Evolutionary conservation across 2,329 filamentous ascomycete species (phyloP), one percentile per base, ranked within the genome.

Genomic region (Chlorencoelia australis): DNA sequence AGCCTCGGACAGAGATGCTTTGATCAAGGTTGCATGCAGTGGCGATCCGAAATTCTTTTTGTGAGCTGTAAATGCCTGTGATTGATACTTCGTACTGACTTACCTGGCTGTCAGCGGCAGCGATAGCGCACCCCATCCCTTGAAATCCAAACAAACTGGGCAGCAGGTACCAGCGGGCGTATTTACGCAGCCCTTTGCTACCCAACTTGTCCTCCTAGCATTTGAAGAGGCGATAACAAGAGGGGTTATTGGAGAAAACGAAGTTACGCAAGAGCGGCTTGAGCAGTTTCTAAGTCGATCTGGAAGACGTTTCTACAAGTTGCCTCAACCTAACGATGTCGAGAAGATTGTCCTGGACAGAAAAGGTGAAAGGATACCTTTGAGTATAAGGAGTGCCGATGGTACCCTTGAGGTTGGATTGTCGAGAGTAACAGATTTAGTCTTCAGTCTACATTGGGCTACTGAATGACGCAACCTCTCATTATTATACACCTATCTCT

Each of bases 41-140:
- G 71, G 73, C 45, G 62, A 71, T 27, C 61, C 68, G n/a, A 79
- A 78, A 50, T 84, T 85, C 61, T 85, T 85, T 64, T 61, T 75
- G 18, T 7, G 71, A 79, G 26, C n/a, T 26, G 15, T 25, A n/a
- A 34, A 15, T 13, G 10, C 31, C 21, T 24, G 21, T 24, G 17
- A 24, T n/a, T 9, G 7, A 3, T 34, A 10, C 25, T 26, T 22
- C 18, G 9, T 35, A 36, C 15, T 21, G 25, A 16, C 26, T 36
- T n/a, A 36, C 26, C 29, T 26, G 15, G n/a, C 30, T 60, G 72
- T 28, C 29, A 65, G 61, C 43, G 67, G 67, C 39, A 79, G 68
- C 13, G 77, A 82, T 49, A 75, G 68, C 8, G 77, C 77, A 30
- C 67, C 75, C 15, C 78, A 83, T 54, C 69, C 69, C 9, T 59